Conservation (phyloP, 1,284 basidiomycete species). For the Boletus sp. region DNA sequence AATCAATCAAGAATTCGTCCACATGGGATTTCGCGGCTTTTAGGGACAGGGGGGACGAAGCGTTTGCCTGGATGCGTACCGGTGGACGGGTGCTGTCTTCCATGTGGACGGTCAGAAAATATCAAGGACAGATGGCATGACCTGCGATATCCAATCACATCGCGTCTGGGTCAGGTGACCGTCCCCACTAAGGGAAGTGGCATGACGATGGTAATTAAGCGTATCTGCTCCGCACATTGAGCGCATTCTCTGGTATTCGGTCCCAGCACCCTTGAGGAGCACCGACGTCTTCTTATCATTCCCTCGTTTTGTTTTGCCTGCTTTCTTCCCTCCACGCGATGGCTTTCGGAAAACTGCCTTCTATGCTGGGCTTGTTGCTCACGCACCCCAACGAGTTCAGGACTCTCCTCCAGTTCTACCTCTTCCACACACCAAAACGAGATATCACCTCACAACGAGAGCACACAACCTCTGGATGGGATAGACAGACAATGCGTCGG, state of each 20-base stretch:
- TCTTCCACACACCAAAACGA: slow-evolving; percentile 76
- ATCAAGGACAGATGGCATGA: background rate
- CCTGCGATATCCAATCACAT: background rate
- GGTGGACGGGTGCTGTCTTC: slow-evolving; percentile 46
- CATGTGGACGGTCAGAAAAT: slow-evolving; percentile 24
- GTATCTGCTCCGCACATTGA: too few species aligned
- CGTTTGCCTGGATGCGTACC: slow-evolving; percentile 40
- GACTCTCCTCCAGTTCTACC: slow-evolving; percentile 70
- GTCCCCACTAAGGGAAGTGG: slow-evolving; percentile 13
- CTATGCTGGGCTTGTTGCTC: slow-evolving; percentile 60
- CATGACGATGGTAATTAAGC: background rate
- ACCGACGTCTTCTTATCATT: background rate
- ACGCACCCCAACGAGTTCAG: slow-evolving; percentile 78
- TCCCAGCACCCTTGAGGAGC: too few species aligned
- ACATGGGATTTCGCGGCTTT: slow-evolving; percentile 40
- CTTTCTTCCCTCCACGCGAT: slow-evolving; percentile 5
- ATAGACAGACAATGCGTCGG: slow-evolving; percentile 78
- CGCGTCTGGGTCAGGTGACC: slow-evolving; percentile 15
- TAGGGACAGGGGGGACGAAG: slow-evolving; percentile 34
- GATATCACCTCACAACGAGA: slow-evolving; percentile 75
- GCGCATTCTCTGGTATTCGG: too few species aligned
- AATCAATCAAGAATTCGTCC: slow-evolving; percentile 44
- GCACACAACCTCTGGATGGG: slow-evolving; percentile 75
- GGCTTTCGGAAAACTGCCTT: slow-evolving; percentile 24
- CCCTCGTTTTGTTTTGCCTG: background rate